Base-by-base conservation (phyloP, 257 asterid species). In the Solanum virginianum region DNA sequence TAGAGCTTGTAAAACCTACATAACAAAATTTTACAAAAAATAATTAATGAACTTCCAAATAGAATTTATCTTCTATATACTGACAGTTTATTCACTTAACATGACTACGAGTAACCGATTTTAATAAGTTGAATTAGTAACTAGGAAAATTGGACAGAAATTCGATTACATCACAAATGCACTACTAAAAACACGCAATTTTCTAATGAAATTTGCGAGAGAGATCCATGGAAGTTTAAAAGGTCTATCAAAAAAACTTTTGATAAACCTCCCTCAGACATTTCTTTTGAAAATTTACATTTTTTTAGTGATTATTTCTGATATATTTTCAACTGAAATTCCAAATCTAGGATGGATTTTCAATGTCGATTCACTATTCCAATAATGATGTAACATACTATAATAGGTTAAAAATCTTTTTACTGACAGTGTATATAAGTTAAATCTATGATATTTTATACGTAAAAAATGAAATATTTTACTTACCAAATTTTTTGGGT, bases 1-100 rank as follows among this genome's bases (percentile, higher is more conserved):
- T 84, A 51, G 84, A 26, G 22, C 84, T 85, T 8, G 62, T 5
- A 80, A 89, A 86, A 29, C 89, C 92, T 89, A 86, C 82, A 82
- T 43, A 41, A 39, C 0, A 75, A 71, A 20, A 20, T 43, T 71
- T 22, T 4, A 65, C 15, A 63, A 65, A 66, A 29, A 2, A 7
- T 32, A 13, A 14, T 72, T 2, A 43, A 43, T 43, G 3, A 71
- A 7, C 12, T 72, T 71, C 11, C 80, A 71, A 71, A 10, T 41
- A 0, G 7, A 0, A 1, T 20, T 71, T 10, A 43, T 6, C 1
- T 72, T 45, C 0, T 45, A 45, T n/a, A 22, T 72, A 47, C n/a
- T 43, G 4, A 45, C 8, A 36, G 24, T 6, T 26, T 3, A 63
- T 24, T 39, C 18, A 70, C 5, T 1, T 36, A 29, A 29, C 3